These are phyloP conservation scores for Escovopsis sp. DNA, from an alignment of 2,329 filamentous ascomycete species.

Conservation along the genomic window DNA sequence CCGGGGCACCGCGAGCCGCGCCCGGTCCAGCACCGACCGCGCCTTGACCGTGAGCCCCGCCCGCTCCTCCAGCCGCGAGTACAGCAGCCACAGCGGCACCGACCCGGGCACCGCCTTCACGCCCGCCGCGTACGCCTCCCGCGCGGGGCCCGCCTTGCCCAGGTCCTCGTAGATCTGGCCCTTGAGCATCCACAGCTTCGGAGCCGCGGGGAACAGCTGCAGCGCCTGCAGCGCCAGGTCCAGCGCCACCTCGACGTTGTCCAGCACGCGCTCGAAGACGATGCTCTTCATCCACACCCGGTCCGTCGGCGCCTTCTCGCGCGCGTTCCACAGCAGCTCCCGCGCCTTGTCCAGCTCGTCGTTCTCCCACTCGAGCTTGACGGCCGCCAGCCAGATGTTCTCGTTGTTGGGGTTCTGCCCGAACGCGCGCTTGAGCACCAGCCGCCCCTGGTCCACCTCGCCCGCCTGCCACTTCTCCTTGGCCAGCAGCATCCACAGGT, in stretches of 20 bases:
- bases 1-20: conserved; percentile 75
- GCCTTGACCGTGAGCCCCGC: conserved; percentile 78
- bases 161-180: conserved; percentile 90
- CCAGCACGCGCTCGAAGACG: conserved; percentile 77
- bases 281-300: conserved; percentile 96
- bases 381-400: conserved; percentile 92
- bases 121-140: conserved; percentile 78
- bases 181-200: conserved; percentile 98
- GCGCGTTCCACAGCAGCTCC: conserved; percentile 65
- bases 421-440: conserved; percentile 79
- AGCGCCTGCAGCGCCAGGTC: conserved; percentile 79
- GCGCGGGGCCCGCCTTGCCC: conserved; percentile 65
- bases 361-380: conserved; percentile 90
- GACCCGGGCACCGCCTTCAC: conserved; percentile 77
- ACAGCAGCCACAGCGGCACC: conserved; percentile 79
- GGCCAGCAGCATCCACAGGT: conserved; percentile 89
- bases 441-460: conserved; percentile 72
- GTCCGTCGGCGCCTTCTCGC: conserved; percentile 82
- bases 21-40: conserved; percentile 83
- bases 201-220: conserved; percentile 67
- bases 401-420: conserved; percentile 93
- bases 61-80: conserved; percentile 75
- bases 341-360: conserved; percentile 69
- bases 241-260: conserved; percentile 65
- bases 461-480: conserved; percentile 88